Conservation (phyloP, 768 basidiomycete genomes). For the Russula compacta region DNA sequence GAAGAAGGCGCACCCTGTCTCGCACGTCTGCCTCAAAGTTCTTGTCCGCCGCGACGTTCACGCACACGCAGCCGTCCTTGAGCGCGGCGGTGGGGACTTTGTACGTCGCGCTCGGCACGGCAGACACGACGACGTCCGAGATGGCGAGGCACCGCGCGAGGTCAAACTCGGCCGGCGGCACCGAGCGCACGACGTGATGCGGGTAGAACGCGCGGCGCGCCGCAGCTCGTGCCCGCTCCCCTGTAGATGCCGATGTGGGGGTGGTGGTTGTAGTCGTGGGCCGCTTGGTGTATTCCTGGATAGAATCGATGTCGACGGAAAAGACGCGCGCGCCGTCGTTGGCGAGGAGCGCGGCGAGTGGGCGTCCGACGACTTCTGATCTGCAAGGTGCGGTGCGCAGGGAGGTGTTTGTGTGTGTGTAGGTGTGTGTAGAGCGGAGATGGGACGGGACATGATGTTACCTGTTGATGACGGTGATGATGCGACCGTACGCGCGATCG, state of each 20-base stretch:
- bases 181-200: slow-evolving; percentile 65
- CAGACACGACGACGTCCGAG: slow-evolving; percentile 91
- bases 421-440: not conserved
- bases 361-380: slow-evolving; percentile 95
- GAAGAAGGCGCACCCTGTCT: slow-evolving; percentile 56
- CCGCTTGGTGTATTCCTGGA: slow-evolving; percentile 96
- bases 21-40: slow-evolving; percentile 93
- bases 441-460: slow-evolving; percentile 23
- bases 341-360: slow-evolving; percentile 87
- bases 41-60: slow-evolving; percentile 92
- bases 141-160: slow-evolving; percentile 73
- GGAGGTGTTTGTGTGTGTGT: too few species aligned
- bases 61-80: slow-evolving; percentile 88
- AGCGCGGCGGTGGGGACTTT: slow-evolving; percentile 84
- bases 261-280: slow-evolving; percentile 41
- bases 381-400: too few species aligned
- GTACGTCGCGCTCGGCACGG: slow-evolving; percentile 78
- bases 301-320: slow-evolving; percentile 91
- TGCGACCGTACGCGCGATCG: slow-evolving; percentile 89
- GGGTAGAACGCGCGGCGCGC: slow-evolving; percentile 59
- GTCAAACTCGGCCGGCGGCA: slow-evolving; percentile 41
- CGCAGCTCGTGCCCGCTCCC: not conserved
- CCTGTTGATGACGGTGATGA: slow-evolving; percentile 92
- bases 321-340: slow-evolving; percentile 97
- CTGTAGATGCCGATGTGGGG: not conserved